These are phyloP conservation scores for Salix purpurea DNA, from an alignment of 345 rosid genomes.

Conservation along the genomic window DNA sequence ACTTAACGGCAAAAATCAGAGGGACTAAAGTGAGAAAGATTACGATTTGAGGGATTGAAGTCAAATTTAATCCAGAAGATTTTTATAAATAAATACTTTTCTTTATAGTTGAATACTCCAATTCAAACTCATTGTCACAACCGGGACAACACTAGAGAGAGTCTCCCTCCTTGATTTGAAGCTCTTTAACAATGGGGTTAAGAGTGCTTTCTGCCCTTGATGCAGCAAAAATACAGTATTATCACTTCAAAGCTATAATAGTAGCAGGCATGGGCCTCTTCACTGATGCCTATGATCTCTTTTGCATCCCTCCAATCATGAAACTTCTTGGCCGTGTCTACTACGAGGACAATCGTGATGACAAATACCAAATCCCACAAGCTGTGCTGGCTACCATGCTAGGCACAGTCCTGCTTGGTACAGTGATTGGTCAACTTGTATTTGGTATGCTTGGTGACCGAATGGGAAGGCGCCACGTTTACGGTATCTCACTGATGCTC, in stretches of 20 bases:
- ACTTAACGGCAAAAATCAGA: neutral
- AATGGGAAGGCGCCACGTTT: constrained; percentile 53
- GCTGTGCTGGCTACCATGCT: constrained; percentile 31
- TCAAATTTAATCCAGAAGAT: neutral
- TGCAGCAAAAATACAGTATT: constrained; percentile 42
- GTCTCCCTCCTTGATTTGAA: neutral
- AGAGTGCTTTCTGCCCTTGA: constrained; percentile 50
- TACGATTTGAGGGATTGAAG: neutral
- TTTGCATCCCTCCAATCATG: constrained; percentile 50
- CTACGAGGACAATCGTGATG: constrained; percentile 4
- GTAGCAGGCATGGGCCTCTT: constrained; percentile 70
- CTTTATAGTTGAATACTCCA: too few relatives aligned
- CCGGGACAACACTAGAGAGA: neutral
- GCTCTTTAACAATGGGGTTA: constrained; percentile 30
- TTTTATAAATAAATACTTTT: neutral
- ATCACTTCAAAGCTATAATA: constrained; percentile 59
- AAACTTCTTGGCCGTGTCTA: constrained; percentile 42
- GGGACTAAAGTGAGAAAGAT: neutral
- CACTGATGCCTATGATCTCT: constrained; percentile 61
- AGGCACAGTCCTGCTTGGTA: constrained; percentile 49
- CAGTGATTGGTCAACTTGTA: constrained; percentile 54
- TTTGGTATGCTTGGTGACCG: constrained; percentile 64
- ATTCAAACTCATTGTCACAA: neutral
- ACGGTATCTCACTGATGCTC: constrained; percentile 49
- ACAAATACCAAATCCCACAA: constrained; percentile 15